Evolutionary conservation across 192 early-diverging fungal genomes (phyloP).

Genomic region (Backusella liffmaniae): DNA sequence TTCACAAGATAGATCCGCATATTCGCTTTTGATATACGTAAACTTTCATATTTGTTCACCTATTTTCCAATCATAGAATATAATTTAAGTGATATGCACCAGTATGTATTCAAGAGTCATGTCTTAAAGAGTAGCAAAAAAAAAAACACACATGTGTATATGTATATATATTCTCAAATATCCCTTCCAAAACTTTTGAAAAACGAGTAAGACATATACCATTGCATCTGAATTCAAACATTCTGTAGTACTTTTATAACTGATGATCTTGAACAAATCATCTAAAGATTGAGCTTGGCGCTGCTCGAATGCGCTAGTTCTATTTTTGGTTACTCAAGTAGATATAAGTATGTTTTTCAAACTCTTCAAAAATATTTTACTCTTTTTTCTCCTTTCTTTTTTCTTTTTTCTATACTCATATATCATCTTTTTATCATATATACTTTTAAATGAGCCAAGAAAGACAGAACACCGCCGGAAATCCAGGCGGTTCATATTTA

Average conservation of each 20-base stretch:
- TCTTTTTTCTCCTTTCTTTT: not conserved
- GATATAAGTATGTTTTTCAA: not conserved
- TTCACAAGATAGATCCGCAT: too few relatives aligned
- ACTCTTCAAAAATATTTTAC: not conserved
- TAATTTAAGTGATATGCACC: too few relatives aligned
- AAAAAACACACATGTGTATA: not conserved
- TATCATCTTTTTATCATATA: not conserved
- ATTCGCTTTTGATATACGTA: too few relatives aligned
- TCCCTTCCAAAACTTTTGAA: not conserved
- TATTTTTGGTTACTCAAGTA: not conserved
- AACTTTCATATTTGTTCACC: too few relatives aligned
- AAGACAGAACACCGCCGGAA: not conserved
- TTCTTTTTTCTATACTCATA: not conserved
- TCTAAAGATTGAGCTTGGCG: not conserved
- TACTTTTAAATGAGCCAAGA: not conserved
- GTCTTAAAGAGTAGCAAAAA: too few relatives aligned
- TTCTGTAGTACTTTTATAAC: not conserved
- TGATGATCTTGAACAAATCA: not conserved
- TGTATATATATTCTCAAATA: not conserved
- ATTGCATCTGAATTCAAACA: not conserved
- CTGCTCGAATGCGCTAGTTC: not conserved
- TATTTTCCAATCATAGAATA: too few relatives aligned
- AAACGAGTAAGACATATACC: too few relatives aligned
- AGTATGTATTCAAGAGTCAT: too few relatives aligned
- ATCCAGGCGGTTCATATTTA: not conserved